Evolutionary conservation across 2,329 filamentous ascomycete species (phyloP), one percentile per base, ranked within the genome.

Genomic region (Cordyceps militaris): DNA sequence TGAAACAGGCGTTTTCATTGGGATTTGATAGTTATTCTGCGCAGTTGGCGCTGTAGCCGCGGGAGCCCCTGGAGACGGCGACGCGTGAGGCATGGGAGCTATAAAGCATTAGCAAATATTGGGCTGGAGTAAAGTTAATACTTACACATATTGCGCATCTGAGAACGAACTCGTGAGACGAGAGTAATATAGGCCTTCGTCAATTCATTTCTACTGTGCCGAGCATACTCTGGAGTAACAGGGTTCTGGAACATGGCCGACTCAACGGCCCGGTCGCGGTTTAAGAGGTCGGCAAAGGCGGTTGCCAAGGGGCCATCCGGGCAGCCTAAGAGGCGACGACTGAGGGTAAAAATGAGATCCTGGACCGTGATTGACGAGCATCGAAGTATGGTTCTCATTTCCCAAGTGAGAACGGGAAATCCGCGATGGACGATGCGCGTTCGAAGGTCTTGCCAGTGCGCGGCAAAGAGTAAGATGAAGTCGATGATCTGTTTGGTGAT

Each of bases 271-370:
- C 47, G 62, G 26, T 72, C 70, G 24, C 60, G 55, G 0, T 44
- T 32, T 38, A 70, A 71, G 4, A 69, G 47, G 1, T 56, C 51
- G 30, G 60, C 64, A 23, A 71, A 55, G 6, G 62, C 34, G 3
- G 46, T 21, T 24, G 59, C 60, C n/a, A 51, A 6, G 14, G 56
- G 48, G 3, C 61, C 60, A 11, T 69, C 67, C 3, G 46, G 44
- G 21, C 68, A 30, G 1, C 65, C 63, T 32, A 73, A 61, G 1
- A 52, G 50, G 23, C 66, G 64, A 28, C 68, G 68, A 36, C 64
- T 71, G 36, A 64, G 58, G 11, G 62, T 68, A 46, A 71, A 73
- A 1, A 73, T 48, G 40, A 68, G 60, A 7, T 57, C 54, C 19
- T 66, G 63, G 6, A 71, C 47, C 3, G 60, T 50, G 6, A 40